phyloP scores from a whole-genome alignment of 2,329 filamentous ascomycete species.

The Cephalotrichum gorgonifer region DNA sequence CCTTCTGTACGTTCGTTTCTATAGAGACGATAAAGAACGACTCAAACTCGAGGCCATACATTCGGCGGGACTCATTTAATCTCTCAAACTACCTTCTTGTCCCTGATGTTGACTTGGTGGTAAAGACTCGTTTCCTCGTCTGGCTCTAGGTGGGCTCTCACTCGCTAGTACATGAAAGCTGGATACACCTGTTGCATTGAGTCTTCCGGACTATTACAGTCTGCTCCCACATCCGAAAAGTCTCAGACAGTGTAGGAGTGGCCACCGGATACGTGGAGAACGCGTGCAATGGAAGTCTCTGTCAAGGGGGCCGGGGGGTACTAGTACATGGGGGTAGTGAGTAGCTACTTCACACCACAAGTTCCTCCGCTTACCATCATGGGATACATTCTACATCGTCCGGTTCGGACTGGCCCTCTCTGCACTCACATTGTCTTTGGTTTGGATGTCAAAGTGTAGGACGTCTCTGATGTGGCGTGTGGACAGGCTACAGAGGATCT shows the following conservation, averaged over 20 bases:
- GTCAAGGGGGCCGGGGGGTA: background rate
- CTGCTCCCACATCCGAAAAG: background rate
- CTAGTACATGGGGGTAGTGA: background rate
- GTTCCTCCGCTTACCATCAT: no score
- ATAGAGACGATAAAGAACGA: no score
- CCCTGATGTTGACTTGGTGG: no score
- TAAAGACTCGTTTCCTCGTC: no score
- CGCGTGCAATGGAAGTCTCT: background rate
- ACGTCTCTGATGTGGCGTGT: background rate
- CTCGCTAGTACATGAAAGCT: no score
- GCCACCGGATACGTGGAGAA: background rate
- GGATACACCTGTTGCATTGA: no score
- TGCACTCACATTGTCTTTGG: background rate
- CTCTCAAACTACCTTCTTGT: no score
- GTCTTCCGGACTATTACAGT: background rate
- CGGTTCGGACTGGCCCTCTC: background rate
- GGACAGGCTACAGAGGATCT: background rate
- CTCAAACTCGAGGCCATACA: no score
- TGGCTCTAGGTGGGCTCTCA: no score
- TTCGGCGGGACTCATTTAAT: no score
- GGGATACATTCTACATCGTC: background rate
- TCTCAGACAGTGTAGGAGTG: background rate
- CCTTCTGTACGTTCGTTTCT: no score
- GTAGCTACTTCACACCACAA: no score
- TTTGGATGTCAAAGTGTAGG: background rate